phyloP scores from a whole-genome alignment of 805 yeast species.

The Clavispora phyllophila region DNA sequence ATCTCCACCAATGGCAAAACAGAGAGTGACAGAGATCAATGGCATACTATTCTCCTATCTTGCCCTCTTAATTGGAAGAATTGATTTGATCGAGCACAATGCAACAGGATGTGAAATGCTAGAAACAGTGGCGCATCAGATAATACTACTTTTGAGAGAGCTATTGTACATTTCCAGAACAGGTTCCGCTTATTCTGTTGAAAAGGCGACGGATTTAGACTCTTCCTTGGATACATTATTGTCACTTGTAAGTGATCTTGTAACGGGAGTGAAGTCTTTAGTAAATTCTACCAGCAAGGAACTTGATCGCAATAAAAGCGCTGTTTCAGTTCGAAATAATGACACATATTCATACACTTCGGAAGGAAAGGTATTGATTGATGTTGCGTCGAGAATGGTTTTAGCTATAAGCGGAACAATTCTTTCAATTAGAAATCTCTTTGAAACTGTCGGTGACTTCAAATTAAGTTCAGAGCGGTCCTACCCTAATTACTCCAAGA shows the following conservation, averaged over 20 bases:
- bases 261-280: conserved; percentile 56
- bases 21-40: conserved; percentile 60
- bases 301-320: conserved; percentile 20
- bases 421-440: conserved; percentile 44
- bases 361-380: conserved; percentile 64
- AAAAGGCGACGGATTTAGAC: conserved; percentile 40
- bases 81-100: conserved; percentile 74
- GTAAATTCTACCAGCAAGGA: conserved; percentile 52
- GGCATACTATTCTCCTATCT: conserved; percentile 55
- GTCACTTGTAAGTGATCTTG: conserved; percentile 59
- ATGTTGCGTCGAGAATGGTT: conserved; percentile 57
- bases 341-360: conserved; percentile 48
- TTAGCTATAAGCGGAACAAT: conserved; percentile 47
- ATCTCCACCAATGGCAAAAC: conserved; percentile 57
- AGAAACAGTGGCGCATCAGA: conserved; percentile 64
- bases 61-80: conserved; percentile 66
- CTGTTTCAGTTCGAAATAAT: conserved; percentile 15
- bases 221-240: conserved; percentile 52
- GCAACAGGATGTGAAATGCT: conserved; percentile 62
- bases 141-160: conserved; percentile 61
- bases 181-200: conserved; percentile 35
- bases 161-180: conserved; percentile 54
- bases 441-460: conserved; percentile 63
- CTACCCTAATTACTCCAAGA: conserved; percentile 59
- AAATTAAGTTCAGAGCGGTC: conserved; percentile 52